Base-by-base conservation (phyloP, 371 early-diverging fungal genomes). In the Actinomucor elegans region DNA sequence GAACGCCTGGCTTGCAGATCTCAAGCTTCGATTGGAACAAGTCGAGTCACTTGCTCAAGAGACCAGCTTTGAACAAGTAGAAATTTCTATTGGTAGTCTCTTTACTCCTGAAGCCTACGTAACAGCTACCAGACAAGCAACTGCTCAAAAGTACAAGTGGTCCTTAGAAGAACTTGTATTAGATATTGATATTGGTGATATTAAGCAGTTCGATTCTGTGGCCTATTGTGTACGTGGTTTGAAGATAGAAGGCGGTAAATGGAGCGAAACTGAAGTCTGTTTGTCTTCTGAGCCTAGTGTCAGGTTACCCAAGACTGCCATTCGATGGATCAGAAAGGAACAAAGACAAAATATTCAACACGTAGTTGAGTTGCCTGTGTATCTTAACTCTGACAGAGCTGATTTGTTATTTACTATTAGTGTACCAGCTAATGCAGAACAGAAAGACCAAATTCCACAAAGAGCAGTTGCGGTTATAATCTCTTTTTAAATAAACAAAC, bases 61-160 rank as follows among this genome's bases (percentile, higher is more conserved):
- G 18, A 55, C 43, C 5, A 51, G 53, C 0, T 71, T 79, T 54
- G 73, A 72, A 18, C 27, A 55, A 18, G 49, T 72, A 5, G 67
- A 71, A 41, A 76, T 96, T 14, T 91, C 93, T 89, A 63, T 95
- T 23, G 97, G 97, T 29, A 94, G 93, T 1, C 62, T 96, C 21
- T 89, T 95, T 71, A 85, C 84, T 40, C 95, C 97, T 21, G 94
- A 95, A 70, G 96, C 96, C 3, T 95, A 86, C 57, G 74, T 96
- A 15, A 96, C 96, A 0, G 96, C 95, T 15, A 90, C 96, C 10
- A 81, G 95, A 46, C 97, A 96, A 67, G 79, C 86, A 6, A 90
- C 83, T 1, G 95, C 97, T 10, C 91, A 87, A 64, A 64, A 61
- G 26, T 61, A 79, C 38, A 62, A 71, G 24, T 86, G 85, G 78